phyloP scores from a whole-genome alignment of 352 stramenopile species.

The Aphanomyces invadans region DNA sequence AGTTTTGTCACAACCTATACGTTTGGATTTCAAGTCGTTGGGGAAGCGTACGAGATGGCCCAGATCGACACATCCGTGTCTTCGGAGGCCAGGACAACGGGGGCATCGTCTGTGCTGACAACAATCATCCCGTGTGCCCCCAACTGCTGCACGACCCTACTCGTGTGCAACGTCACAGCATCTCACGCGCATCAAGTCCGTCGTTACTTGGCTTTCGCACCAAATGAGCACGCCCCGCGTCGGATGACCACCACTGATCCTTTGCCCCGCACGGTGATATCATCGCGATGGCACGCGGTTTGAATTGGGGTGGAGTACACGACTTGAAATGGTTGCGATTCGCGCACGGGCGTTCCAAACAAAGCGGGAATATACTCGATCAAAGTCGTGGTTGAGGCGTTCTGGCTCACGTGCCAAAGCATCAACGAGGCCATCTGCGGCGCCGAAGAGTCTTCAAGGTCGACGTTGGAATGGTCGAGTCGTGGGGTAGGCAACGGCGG shows the following conservation, averaged over 20 bases:
- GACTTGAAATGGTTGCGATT: slow-evolving; percentile 40
- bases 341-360: slow-evolving; percentile 42
- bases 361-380: slow-evolving; percentile 39
- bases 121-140: slow-evolving; percentile 15
- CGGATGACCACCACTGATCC: slow-evolving; percentile 62
- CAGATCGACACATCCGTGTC: slow-evolving; percentile 1
- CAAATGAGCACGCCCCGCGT: slow-evolving; percentile 56
- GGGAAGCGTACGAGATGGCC: slow-evolving; percentile 13
- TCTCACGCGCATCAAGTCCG: background rate
- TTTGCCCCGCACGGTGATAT: slow-evolving; percentile 45
- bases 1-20: background rate
- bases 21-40: too few relatives aligned
- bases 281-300: slow-evolving; percentile 59
- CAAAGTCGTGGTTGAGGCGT: slow-evolving; percentile 29
- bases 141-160: slow-evolving; percentile 5
- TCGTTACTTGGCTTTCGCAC: slow-evolving; percentile 46
- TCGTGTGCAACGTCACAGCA: background rate
- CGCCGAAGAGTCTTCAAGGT: background rate
- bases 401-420: background rate
- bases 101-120: background rate
- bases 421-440: background rate
- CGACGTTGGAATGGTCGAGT: slow-evolving; percentile 23
- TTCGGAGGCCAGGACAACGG: background rate
- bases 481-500: slow-evolving; percentile 25
- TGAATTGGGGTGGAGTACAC: slow-evolving; percentile 58